Evolutionary conservation across 2,329 filamentous ascomycete genomes (phyloP).

Genomic region (Paecilomyces variotii): DNA sequence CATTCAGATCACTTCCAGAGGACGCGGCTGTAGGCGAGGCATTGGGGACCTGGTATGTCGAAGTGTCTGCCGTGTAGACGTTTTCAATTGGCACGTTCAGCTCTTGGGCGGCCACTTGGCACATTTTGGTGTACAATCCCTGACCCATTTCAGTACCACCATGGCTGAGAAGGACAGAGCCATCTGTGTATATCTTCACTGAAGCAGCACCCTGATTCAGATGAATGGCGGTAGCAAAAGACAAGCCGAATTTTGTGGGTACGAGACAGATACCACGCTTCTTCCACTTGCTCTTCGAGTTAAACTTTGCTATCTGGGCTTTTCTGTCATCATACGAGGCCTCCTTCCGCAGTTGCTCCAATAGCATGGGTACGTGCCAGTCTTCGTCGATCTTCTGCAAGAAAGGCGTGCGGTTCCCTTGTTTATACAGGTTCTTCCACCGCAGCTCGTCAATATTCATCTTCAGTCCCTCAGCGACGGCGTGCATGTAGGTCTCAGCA

Average conservation of each 20-base stretch:
- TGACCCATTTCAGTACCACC: constrained; percentile 20
- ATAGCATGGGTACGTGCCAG: constrained; percentile 16
- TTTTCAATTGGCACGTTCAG: constrained; percentile 10
- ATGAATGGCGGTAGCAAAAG: constrained; percentile 18
- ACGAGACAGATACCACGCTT: constrained; percentile 16
- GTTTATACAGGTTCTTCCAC: constrained; percentile 11
- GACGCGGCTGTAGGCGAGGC: constrained; percentile 18
- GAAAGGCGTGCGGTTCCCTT: constrained; percentile 14
- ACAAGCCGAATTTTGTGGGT: constrained; percentile 18
- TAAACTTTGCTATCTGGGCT: constrained; percentile 9
- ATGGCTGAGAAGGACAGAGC: constrained; percentile 15
- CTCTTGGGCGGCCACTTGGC: constrained; percentile 15
- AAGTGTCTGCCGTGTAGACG: constrained; percentile 14
- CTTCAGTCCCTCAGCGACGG: constrained; percentile 12
- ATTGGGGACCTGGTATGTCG: constrained; percentile 15
- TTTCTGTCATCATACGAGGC: constrained; percentile 7
- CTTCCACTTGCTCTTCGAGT: constrained; percentile 11
- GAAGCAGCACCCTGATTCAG: constrained; percentile 16
- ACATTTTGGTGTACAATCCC: constrained; percentile 19
- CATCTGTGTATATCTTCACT: constrained; percentile 15
- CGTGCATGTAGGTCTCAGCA: constrained; percentile 13
- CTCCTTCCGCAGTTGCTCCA: constrained; percentile 13
- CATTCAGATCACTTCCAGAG: constrained; percentile 17
- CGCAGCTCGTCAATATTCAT: constrained; percentile 14
- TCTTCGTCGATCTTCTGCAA: constrained; percentile 17